Evolutionary conservation across 257 asterid genomes (phyloP).

Genomic region (Cynanchum wilfordii): DNA sequence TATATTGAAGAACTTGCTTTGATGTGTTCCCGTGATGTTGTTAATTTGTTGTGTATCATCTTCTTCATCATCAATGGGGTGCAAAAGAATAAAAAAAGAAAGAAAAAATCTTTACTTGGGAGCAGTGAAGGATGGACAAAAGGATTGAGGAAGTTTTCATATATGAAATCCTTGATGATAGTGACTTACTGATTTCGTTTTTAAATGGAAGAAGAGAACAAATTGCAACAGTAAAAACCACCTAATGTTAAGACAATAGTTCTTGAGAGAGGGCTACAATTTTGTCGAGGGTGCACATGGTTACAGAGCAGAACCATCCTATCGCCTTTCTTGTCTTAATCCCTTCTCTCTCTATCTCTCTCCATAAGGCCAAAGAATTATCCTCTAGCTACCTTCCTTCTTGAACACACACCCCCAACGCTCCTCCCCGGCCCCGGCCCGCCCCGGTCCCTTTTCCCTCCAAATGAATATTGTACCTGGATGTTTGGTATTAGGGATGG

Average conservation of each 20-base stretch:
- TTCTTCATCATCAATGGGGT: too few relatives aligned
- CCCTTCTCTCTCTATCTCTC: not conserved
- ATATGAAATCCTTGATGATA: not conserved
- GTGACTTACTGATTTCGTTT: not conserved
- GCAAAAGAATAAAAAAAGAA: too few relatives aligned
- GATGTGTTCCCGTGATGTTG: not conserved
- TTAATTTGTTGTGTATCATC: not conserved
- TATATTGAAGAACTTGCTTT: not conserved
- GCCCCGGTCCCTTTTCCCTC: not conserved
- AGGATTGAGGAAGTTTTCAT: not conserved
- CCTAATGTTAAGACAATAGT: not conserved
- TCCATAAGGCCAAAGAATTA: not conserved
- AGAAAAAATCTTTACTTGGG: not conserved
- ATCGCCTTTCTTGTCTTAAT: conserved; percentile 7
- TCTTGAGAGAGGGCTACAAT: conserved; percentile 4
- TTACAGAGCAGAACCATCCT: not conserved
- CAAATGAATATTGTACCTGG: not conserved
- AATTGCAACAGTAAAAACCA: conserved; percentile 2
- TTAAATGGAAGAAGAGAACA: not conserved
- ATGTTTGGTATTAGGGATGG: not conserved
- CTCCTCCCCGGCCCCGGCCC: not conserved
- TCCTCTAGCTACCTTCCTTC: not conserved
- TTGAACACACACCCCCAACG: too few relatives aligned
- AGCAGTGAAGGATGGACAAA: not conserved
- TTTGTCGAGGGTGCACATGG: conserved; percentile 14